Base-by-base conservation (phyloP, 768 basidiomycete genomes). In the Lactarius hatsudake region DNA sequence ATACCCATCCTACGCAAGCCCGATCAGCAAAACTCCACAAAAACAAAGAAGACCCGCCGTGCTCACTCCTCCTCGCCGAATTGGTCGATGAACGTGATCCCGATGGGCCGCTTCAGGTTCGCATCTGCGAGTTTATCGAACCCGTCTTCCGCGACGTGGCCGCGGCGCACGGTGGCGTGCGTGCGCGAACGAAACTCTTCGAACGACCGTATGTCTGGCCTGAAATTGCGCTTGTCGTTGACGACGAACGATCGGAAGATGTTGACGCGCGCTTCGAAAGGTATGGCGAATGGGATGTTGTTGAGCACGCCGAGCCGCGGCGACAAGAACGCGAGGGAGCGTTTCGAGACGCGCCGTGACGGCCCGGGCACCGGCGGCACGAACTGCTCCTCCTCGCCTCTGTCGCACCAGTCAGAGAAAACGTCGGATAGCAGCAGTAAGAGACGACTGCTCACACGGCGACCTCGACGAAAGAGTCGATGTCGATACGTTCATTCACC, bases 281-380 rank as follows among this genome's bases (percentile, higher is more conserved):
- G 96, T 64, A 98, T 90, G 6, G 94, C 87, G 78, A 97, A 97
- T 0, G 96, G 96, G 64, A 98, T 91, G 77, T 98, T 96, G 79
- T 98, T 93, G 62, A 98, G 84, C 32, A 98, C 83, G 2, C 93
- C 93, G 3, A 98, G 82, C 8, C 94, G 87, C 0, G 96, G 96
- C 3, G 90, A 89, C 61, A 98, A 79, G 65, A 86, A 82, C 0
- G 90, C 86, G 53, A 90, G 77, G 70, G 91, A 88, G 6, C 92
- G 88, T 71, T 89, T 90, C 17, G 86, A 82, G 59, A 84, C 78
- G 42, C 72, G 67, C 54, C 78, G 78, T 32, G 61, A 20, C 36
- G 36, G 36, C 12, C 36, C 36, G 13, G 60, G 69, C 10, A 66
- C 70, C 0, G 72, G 72, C 26, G 74, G 70, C 0, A 81, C 76